Base-by-base conservation (phyloP, 257 asterid species). In the Jacaranda mimosifolia region DNA sequence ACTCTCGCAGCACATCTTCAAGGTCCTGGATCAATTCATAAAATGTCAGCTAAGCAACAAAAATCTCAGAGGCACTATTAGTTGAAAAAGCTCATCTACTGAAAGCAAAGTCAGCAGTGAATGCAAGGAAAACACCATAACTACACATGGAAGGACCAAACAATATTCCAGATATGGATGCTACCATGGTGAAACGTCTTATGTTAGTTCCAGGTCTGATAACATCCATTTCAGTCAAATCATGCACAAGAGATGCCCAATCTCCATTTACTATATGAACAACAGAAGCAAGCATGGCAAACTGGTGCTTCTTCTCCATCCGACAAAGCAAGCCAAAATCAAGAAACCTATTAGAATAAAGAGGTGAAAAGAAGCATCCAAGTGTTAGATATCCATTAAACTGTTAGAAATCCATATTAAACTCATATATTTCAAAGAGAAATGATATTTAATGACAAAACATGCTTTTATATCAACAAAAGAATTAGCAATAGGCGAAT, bases 281-380 rank as follows among this genome's bases (percentile, higher is more conserved):
- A 70, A 91, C 87, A 62, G 97, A 83, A 68, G 94, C 92, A 77
- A 95, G 97, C 99, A 95, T 95, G 65, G 98, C 97, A 81, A 85
- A 83, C 83, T 90, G 99, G 86, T 95, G 98, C 83, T 87, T 90
- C 91, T 88, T 93, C 83, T 93, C 97, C 99, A 95, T 88, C 74
- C 94, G 99, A 73, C 99, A 95, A 82, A 95, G 82, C 90, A 93
- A 90, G 49, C 99, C 99, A 83, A 95, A 95, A 87, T 95, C 99
- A 82, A 95, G 95, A 87, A 95, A 90, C 90, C 99, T 95, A 68
- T 40, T 58, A 66, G 42, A 81, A 63, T 32, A 62, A 63, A 72
- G 56, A 56, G 73, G 60, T 52, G 32, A 26, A 26, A 26, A 26
- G 32, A 78, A 78, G 67, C 62, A 82, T 43, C 77, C 55, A 63